phyloP scores from a whole-genome alignment of 164 flowering plant genomes.

The Liquidambar formosana region DNA sequence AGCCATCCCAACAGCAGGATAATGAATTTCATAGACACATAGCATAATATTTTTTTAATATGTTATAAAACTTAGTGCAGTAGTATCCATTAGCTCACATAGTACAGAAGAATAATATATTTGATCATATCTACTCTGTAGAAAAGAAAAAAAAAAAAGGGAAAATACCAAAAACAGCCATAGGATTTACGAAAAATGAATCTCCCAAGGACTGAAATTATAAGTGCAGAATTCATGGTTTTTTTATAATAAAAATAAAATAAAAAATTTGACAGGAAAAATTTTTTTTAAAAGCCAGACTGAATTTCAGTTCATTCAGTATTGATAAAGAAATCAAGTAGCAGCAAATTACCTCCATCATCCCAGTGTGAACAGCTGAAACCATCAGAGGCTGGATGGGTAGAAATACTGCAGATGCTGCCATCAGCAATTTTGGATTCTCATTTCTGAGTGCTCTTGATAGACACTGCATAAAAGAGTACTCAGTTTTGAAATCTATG shows the following conservation, averaged over 20 bases:
- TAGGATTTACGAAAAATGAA: neutral
- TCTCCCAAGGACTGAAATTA: neutral
- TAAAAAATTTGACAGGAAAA: neutral
- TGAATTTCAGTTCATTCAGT: neutral
- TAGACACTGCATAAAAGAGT: conserved; percentile 62
- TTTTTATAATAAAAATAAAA: neutral
- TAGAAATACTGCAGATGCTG: conserved; percentile 73
- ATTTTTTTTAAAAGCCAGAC: neutral
- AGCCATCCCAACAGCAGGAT: too few relatives aligned
- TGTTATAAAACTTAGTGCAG: neutral
- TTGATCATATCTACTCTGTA: neutral
- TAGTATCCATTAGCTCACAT: neutral
- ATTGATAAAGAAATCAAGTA: neutral
- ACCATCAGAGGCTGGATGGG: conserved; percentile 95
- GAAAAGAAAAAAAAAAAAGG: neutral
- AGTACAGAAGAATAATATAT: neutral
- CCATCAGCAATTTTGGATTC: conserved; percentile 81
- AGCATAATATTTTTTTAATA: neutral
- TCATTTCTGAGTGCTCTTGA: conserved; percentile 82
- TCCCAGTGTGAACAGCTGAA: conserved; percentile 89
- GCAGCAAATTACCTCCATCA: conserved; percentile 81
- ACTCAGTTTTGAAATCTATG: neutral
- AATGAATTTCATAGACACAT: too few relatives aligned
- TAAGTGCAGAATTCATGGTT: neutral
- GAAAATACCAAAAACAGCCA: neutral